These are phyloP conservation scores for Apiotrichum montevideense DNA, from an alignment of 1,284 basidiomycete species.

Conservation along the genomic window DNA sequence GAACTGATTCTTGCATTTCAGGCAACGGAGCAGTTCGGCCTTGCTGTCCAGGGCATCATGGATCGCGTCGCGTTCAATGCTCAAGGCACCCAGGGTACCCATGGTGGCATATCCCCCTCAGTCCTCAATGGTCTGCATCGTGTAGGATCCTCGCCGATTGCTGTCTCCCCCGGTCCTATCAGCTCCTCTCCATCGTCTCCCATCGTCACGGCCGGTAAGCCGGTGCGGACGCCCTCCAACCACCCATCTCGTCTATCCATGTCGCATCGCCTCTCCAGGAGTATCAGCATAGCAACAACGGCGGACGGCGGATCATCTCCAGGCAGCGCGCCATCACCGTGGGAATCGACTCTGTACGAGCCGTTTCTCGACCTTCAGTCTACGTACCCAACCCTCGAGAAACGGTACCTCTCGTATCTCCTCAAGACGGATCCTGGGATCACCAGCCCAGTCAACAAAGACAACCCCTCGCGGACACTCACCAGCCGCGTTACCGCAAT, in stretches of 20 bases:
- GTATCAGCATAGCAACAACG: slow-evolving; percentile 11
- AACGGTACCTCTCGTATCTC: slow-evolving; percentile 58
- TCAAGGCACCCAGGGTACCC: slow-evolving; percentile 20
- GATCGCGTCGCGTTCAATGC: slow-evolving; percentile 54
- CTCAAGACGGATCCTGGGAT: slow-evolving; percentile 51
- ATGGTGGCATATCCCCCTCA: neutral
- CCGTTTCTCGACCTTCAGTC: slow-evolving; percentile 84
- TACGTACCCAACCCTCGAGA: slow-evolving; percentile 71
- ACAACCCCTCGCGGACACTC: slow-evolving; percentile 60
- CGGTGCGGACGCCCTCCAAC: neutral
- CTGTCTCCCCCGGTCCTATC: neutral
- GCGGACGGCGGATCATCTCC: neutral
- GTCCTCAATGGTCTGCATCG: no score
- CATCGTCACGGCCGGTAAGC: slow-evolving; percentile 3
- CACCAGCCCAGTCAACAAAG: slow-evolving; percentile 38
- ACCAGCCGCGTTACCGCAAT: slow-evolving; percentile 65
- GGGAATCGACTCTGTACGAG: slow-evolving; percentile 85
- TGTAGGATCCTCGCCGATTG: no score
- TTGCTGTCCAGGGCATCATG: slow-evolving; percentile 62
- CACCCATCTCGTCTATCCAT: slow-evolving; percentile 16
- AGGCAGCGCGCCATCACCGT: slow-evolving; percentile 40
- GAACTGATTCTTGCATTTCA: slow-evolving; percentile 66
- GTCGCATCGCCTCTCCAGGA: slow-evolving; percentile 35
- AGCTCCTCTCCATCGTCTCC: neutral
- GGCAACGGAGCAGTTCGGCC: slow-evolving; percentile 72